Conservation (phyloP, 129 eudicot species). For the Saposhnikovia divaricata region DNA sequence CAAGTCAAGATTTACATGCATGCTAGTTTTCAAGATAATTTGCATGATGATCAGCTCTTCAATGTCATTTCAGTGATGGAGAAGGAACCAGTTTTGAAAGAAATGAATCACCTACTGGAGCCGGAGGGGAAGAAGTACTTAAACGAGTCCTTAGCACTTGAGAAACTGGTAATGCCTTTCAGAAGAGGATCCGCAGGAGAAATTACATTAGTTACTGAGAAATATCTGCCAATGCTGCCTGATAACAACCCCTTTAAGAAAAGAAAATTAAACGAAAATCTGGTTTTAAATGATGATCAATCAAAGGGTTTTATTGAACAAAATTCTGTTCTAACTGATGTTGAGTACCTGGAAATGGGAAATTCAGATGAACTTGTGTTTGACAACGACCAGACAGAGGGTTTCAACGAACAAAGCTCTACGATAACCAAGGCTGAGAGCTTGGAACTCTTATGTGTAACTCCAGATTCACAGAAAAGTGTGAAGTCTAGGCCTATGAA, state of each 20-base stretch:
- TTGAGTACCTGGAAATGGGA: constrained; percentile 30
- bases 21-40: background rate
- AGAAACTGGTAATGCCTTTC: constrained; percentile 29
- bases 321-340: constrained; percentile 38
- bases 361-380: constrained; percentile 24
- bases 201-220: constrained; percentile 4
- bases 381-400: background rate
- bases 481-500: constrained; percentile 37
- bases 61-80: constrained; percentile 19
- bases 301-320: constrained; percentile 17
- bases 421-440: constrained; percentile 40
- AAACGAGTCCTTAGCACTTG: constrained; percentile 27
- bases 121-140: constrained; percentile 21
- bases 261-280: constrained; percentile 28
- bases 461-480: constrained; percentile 49
- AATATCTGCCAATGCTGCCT: constrained; percentile 31
- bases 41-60: background rate
- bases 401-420: constrained; percentile 27
- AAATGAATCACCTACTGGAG: constrained; percentile 13
- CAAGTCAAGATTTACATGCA: background rate
- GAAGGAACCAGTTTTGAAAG: constrained; percentile 13
- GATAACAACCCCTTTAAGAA: constrained; percentile 69
- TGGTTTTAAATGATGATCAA: constrained; percentile 13
- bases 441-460: constrained; percentile 20
- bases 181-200: constrained; percentile 13